Percentiles rank a stretch among this genome's conserved stretches.
These are phyloP conservation scores for Colletotrichum sp. DNA, from an alignment of 2,329 filamentous ascomycete genomes.

Conservation along the genomic window DNA sequence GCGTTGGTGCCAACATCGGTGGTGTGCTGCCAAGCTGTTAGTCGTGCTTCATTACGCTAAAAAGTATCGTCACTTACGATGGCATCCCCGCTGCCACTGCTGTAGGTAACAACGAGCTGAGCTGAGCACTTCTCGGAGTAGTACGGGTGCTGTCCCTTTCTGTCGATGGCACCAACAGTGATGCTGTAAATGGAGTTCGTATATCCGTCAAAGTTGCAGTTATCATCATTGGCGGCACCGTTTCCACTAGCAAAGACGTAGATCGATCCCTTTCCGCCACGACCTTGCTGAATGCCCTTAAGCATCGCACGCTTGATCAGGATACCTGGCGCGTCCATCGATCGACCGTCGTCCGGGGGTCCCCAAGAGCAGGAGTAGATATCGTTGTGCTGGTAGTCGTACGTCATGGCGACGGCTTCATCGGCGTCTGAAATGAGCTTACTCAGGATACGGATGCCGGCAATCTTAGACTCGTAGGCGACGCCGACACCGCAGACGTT, in stretches of 20 bases:
- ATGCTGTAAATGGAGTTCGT: conserved; percentile 99
- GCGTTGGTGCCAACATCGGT: conserved; percentile 87
- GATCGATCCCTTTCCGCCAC: conserved; percentile 82
- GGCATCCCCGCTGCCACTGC: conserved; percentile 84
- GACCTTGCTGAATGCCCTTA: conserved; percentile 88
- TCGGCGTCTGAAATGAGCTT: conserved; percentile 91
- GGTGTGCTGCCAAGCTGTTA: conserved; percentile 67
- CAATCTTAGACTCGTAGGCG: conserved; percentile 88
- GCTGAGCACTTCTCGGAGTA: conserved; percentile 98
- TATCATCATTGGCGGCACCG: conserved; percentile 84
- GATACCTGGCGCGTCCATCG: conserved; percentile 92
- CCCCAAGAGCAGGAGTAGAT: conserved; percentile 99
- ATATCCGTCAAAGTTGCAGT: conserved; percentile 99
- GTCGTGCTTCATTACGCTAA: not conserved
- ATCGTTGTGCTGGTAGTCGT: conserved; percentile 87
- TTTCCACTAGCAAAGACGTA: conserved; percentile 98
- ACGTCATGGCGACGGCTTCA: conserved; percentile 92
- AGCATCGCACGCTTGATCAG: conserved; percentile 91
- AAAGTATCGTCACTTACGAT: conserved; percentile 61
- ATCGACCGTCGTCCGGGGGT: conserved; percentile 88
- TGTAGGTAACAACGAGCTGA: conserved; percentile 94
- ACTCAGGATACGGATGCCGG: conserved; percentile 91
- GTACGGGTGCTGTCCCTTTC: conserved; percentile 86
- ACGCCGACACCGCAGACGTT: conserved; percentile 95
- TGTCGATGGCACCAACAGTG: conserved; percentile 91